These are phyloP conservation scores for Haberlea rhodopensis DNA, from an alignment of 257 asterid species.

Conservation along the genomic window DNA sequence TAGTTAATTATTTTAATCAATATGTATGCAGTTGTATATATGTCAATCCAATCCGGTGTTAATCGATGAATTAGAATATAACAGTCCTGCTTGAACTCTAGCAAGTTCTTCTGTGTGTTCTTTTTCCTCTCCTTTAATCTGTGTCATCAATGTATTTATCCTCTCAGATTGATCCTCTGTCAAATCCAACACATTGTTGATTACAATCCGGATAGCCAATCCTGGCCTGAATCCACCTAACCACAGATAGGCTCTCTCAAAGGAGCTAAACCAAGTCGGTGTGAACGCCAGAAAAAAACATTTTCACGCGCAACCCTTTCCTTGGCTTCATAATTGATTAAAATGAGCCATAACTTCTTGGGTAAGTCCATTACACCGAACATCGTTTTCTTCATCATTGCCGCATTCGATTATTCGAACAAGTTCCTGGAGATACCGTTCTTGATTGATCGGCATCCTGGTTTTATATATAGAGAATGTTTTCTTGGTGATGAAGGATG, in stretches of 20 bases:
- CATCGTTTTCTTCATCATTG: slow-evolving; percentile 14
- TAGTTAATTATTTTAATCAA: background rate
- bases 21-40: too few relatives aligned
- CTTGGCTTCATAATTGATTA: slow-evolving; percentile 24
- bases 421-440: slow-evolving; percentile 18
- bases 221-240: slow-evolving; percentile 37
- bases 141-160: slow-evolving; percentile 20
- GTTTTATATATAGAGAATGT: too few relatives aligned
- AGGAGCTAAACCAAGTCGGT: slow-evolving; percentile 37
- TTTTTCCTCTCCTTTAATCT: slow-evolving; percentile 29
- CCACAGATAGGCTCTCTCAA: slow-evolving; percentile 34
- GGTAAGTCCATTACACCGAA: slow-evolving; percentile 22
- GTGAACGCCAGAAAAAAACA: slow-evolving; percentile 34
- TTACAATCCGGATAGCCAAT: slow-evolving; percentile 22
- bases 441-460: slow-evolving; percentile 13
- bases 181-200: slow-evolving; percentile 26
- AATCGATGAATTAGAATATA: background rate
- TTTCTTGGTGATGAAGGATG: too few relatives aligned
- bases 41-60: too few relatives aligned
- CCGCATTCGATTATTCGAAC: background rate
- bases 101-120: slow-evolving; percentile 21
- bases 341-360: slow-evolving; percentile 26
- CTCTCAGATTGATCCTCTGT: slow-evolving; percentile 31
- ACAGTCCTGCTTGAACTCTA: slow-evolving; percentile 33
- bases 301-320: slow-evolving; percentile 23